Evolutionary conservation across 2,329 filamentous ascomycete species (phyloP), one percentile per base, ranked within the genome.

Genomic region (Hymenoscyphus fructigenus): DNA sequence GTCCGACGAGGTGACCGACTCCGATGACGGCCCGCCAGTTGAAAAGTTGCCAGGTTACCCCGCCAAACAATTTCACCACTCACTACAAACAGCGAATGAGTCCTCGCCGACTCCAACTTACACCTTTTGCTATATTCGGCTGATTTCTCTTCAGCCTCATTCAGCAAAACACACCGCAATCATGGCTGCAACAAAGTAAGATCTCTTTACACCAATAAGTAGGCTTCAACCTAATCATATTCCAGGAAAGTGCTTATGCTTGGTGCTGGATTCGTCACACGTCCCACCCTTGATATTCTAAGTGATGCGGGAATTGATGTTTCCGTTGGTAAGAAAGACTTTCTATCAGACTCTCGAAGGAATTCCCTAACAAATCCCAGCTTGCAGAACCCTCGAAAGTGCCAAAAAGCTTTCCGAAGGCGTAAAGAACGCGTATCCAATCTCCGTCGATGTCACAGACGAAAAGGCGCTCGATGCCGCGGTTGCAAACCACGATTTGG

Each of bases 371-470:
- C 14, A 26, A 10, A 5, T 28, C 10, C 26, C 38, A 92, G 91
- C 93, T 73, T 96, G 92, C 85, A 84, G 93, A 77, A 94, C 91
- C 56, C 84, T 96, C 64, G 86, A 89, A 73, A 86, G 82, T 62
- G 92, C 93, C 64, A 82, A 96, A 84, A 86, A 87, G 73, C 88
- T 97, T 69, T 85, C 86, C 57, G 85, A 82, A 67, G 89, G 89
- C 72, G 85, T 94, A 77, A 84, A 88, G 78, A 86, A 91, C 77
- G 86, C 92, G 72, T 84, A 79, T 61, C 85, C 93, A 70, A 91
- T 96, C 80, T 87, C 91, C 63, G 87, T 98, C 76, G 92, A 98
- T 76, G 94, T 97, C 71, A 89, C 80, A 75, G 83, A 97, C 78
- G 85, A 84, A 59, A 78, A 83, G 65, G 92, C 91, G 38, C 88